These are phyloP conservation scores for Metschnikowia similis DNA, from an alignment of 805 yeast genomes.

Conservation along the genomic window DNA sequence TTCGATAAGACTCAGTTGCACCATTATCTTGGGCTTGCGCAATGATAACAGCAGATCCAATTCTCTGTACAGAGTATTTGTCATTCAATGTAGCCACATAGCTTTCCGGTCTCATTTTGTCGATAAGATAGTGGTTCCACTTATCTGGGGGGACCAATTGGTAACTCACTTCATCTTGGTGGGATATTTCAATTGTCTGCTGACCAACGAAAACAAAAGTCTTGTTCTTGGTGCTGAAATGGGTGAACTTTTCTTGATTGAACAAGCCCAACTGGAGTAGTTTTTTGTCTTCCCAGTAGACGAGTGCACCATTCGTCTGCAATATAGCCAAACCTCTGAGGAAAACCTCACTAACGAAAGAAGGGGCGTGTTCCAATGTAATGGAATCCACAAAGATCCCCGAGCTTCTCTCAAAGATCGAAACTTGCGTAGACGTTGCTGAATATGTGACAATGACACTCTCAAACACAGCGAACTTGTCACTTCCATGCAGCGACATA, in stretches of 20 bases:
- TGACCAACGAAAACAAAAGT: conserved; percentile 5
- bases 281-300: conserved; percentile 6
- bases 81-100: background rate
- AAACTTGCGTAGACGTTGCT: background rate
- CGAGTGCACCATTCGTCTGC: conserved; percentile 3
- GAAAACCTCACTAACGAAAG: background rate
- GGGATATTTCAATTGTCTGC: background rate
- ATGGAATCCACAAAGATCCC: conserved; percentile 11
- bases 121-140: background rate
- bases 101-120: background rate
- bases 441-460: conserved; percentile 10
- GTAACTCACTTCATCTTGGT: background rate
- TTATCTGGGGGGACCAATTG: background rate
- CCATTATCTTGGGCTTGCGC: background rate
- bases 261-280: conserved; percentile 5
- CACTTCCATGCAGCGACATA: conserved; percentile 12
- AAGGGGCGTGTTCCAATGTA: conserved; percentile 4
- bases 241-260: conserved; percentile 3
- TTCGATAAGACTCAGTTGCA: background rate
- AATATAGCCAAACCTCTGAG: background rate
- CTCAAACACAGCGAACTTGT: conserved; percentile 7
- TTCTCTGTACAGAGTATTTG: background rate
- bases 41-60: conserved; percentile 1
- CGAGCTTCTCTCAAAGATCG: conserved; percentile 9
- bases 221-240: background rate